Conservation (phyloP, 1,284 basidiomycete genomes). For the Leccinum griseonigrum region DNA sequence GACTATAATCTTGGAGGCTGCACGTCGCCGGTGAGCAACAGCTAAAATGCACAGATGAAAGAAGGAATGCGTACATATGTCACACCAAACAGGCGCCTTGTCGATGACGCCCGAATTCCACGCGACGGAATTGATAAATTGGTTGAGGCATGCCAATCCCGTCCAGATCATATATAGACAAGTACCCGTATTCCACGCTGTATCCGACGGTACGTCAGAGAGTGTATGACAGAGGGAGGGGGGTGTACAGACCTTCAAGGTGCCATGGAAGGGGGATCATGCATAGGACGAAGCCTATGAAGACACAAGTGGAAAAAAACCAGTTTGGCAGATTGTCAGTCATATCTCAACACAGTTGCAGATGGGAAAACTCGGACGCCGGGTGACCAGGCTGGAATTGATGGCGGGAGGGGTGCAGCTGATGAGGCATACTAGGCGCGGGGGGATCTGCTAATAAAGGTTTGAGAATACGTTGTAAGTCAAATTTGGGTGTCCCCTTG, state of each 20-base stretch:
- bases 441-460: conserved; percentile 24
- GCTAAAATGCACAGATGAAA: background rate
- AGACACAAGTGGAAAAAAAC: conserved; percentile 35
- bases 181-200: conserved; percentile 55
- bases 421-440: background rate
- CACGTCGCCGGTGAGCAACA: conserved; percentile 1
- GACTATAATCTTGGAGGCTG: conserved; percentile 42
- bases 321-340: conserved; percentile 23
- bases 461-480: conserved; percentile 17
- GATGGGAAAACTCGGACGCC: conserved; percentile 11
- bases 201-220: conserved; percentile 9
- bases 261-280: conserved; percentile 47
- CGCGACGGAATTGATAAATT: conserved; percentile 51
- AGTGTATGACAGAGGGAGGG: background rate
- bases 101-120: conserved; percentile 53
- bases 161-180: conserved; percentile 60
- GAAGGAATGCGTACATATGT: conserved; percentile 18
- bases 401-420: conserved; percentile 8
- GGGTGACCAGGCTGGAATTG: conserved; percentile 9
- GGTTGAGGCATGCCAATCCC: conserved; percentile 47
- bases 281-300: conserved; percentile 35
- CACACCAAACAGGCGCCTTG: conserved; percentile 59
- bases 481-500: conserved; percentile 39
- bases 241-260: conserved; percentile 34
- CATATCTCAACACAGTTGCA: conserved; percentile 26